Evolutionary conservation across 306 rosid species (phyloP), one percentile per base, ranked within the genome.

Genomic region (Luffa acutangula): DNA sequence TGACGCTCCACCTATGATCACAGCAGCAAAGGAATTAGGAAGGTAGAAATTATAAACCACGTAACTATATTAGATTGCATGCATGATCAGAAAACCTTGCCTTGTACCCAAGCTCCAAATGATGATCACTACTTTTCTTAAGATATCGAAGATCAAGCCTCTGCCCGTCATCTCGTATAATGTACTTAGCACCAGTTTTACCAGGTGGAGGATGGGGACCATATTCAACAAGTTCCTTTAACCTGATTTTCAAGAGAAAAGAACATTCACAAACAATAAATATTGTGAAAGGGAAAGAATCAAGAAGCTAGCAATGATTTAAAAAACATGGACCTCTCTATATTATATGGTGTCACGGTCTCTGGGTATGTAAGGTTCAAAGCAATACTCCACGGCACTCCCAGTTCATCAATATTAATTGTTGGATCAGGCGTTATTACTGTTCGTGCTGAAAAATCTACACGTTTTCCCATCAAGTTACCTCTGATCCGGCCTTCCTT

Each of bases 191-290:
- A 87, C 99, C 99, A 77, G 99, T 95, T 93, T 95, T 95, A 59
- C 99, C 99, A 33, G 99, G 97, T 2, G 99, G 99, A 73, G 99
- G 99, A 86, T 95, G 99, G 25, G 99, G 97, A 36, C 99, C 99
- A 45, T 93, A 86, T 85, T 95, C 98, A 71, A 95, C 99, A 66
- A 95, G 97, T 87, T 93, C 98, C 91, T 95, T 95, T 85, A 95
- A 86, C 81, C 99, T 95, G 87, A 51, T 66, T 71, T 85, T 67
- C 12, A 58, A 46, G 51, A 51, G 57, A 84, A 54, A 20, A 15
- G 9, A 9, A 63, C 62, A 74, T 34, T 9, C 0, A 9, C 6
- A 46, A 60, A 21, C 79, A 72, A 76, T 79, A 51, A 41, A 20
- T 51, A 60, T 25, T 21, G 10, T 51, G 78, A 36, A 75, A 33